Evolutionary conservation across 2,329 filamentous ascomycete species (phyloP), one percentile per base, ranked within the genome.

Genomic region (Amylocarpus encephaloides): DNA sequence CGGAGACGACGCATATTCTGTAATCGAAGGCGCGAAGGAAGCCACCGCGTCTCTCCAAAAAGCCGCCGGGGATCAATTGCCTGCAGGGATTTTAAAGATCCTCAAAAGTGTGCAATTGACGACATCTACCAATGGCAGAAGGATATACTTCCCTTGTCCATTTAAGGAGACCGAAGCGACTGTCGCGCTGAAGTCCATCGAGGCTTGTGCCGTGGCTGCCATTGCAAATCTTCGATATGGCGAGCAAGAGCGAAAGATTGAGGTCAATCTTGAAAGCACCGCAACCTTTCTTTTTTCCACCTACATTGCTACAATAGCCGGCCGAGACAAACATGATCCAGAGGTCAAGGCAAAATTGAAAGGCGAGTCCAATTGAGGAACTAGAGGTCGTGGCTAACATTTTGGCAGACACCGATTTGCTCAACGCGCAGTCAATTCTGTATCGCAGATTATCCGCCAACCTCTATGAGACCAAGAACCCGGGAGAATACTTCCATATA

Each of bases 381-480:
- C 1, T 13, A 7, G 6, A 18, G 26, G 34, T 42, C n/a, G 12
- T 18, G 38, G 26, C 33, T 49, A 18, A 46, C 33, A 4, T 7
- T 22, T 46, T 36, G 16, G 26, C 51, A 88, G 85, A 88, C 59
- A 89, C 85, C 60, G 86, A 89, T 66, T 67, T 88, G 18, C 70
- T 86, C 5, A 71, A 77, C 53, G 86, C 86, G 1, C 86, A 89
- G 63, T 86, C 85, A 2, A 79, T 82, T 54, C 71, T 79, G 6
- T 89, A 89, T 62, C 78, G 85, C 9, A 80, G 85, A 53, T 74
- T 88, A 66, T 86, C 85, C 10, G 85, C 85, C 12, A 87, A 87
- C 53, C 68, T 88, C 1, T 88, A 88, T 67, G 73, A 77, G 59
- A 87, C 85, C 7, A 82, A 79, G 63, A 75, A 73, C n/a, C 68